These are phyloP conservation scores for Plectosphaerella plurivora DNA, from an alignment of 2,329 filamentous ascomycete genomes.

Conservation along the genomic window DNA sequence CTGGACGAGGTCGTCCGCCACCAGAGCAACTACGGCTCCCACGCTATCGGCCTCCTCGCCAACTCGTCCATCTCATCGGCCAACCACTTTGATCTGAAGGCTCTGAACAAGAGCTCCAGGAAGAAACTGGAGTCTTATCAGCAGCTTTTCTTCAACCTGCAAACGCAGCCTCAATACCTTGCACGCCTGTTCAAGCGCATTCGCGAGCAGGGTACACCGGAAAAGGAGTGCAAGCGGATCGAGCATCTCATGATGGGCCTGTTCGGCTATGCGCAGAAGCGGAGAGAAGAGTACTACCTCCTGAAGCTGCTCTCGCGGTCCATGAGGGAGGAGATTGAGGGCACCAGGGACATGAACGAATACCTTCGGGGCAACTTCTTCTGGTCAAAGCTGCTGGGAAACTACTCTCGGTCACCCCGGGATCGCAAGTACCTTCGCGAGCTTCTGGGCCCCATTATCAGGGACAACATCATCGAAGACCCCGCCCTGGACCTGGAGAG, in stretches of 20 bases:
- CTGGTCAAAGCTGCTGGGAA: constrained; percentile 81
- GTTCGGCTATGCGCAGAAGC: constrained; percentile 95
- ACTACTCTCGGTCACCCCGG: constrained; percentile 85
- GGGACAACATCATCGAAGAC: constrained; percentile 90
- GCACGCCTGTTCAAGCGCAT: constrained; percentile 81
- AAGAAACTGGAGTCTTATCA: constrained; percentile 97
- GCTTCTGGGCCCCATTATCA: constrained; percentile 77
- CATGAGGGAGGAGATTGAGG: constrained; percentile 80
- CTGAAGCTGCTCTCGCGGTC: constrained; percentile 82
- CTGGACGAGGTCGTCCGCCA: constrained; percentile 96
- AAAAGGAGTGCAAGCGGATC: constrained; percentile 89
- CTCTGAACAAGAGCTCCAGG: constrained; percentile 92
- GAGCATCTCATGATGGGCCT: constrained; percentile 94
- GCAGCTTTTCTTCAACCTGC: constrained; percentile 93
- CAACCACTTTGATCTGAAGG: constrained; percentile 94
- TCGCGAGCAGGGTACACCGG: constrained; percentile 76
- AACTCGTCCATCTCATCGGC: constrained; percentile 85
- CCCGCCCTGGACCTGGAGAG: constrained; percentile 89
- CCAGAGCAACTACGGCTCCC: constrained; percentile 91
- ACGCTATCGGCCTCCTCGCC: constrained; percentile 77
- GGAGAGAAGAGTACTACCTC: constrained; percentile 93
- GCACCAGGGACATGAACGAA: constrained; percentile 69
- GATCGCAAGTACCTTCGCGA: constrained; percentile 91
- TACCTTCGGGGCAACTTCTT: constrained; percentile 89
- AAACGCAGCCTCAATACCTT: constrained; percentile 94